Evolutionary conservation across 805 yeast genomes (phyloP).

Genomic region (Ogataea haglerorum): DNA sequence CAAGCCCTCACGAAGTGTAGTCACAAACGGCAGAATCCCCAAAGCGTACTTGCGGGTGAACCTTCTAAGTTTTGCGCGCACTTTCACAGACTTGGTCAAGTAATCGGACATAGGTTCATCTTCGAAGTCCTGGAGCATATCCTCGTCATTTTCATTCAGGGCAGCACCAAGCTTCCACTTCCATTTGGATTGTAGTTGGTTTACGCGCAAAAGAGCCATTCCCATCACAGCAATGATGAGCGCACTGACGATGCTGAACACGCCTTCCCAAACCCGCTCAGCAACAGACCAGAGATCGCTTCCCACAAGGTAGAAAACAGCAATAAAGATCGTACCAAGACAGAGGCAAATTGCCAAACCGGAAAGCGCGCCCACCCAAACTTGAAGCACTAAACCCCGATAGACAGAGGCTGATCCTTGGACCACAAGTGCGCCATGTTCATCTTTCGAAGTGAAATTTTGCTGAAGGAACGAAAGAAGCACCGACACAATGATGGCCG

Average conservation of each 20-base stretch:
- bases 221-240: constrained; percentile 86
- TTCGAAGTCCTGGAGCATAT: constrained; percentile 13
- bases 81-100: constrained; percentile 9
- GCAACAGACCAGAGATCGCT: constrained; percentile 84
- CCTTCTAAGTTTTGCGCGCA: constrained; percentile 27
- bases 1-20: constrained; percentile 84
- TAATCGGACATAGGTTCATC: constrained; percentile 20
- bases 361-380: constrained; percentile 74
- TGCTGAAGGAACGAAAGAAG: constrained; percentile 68
- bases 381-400: constrained; percentile 56
- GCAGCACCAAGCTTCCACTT: constrained; percentile 45
- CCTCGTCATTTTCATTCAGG: constrained; percentile 20
- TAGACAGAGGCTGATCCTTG: constrained; percentile 35
- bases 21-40: constrained; percentile 76
- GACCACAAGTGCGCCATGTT: constrained; percentile 23
- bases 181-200: constrained; percentile 82
- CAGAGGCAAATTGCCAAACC: constrained; percentile 70
- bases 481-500: constrained; percentile 73
- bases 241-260: constrained; percentile 73
- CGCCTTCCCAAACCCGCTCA: constrained; percentile 88
- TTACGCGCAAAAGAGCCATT: constrained; percentile 71
- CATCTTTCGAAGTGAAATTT: constrained; percentile 41
- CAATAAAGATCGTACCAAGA: constrained; percentile 69
- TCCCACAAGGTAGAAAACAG: constrained; percentile 71
- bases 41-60: constrained; percentile 60